These are phyloP conservation scores for Amylostereum chailletii DNA, from an alignment of 1,284 basidiomycete species.

Conservation along the genomic window DNA sequence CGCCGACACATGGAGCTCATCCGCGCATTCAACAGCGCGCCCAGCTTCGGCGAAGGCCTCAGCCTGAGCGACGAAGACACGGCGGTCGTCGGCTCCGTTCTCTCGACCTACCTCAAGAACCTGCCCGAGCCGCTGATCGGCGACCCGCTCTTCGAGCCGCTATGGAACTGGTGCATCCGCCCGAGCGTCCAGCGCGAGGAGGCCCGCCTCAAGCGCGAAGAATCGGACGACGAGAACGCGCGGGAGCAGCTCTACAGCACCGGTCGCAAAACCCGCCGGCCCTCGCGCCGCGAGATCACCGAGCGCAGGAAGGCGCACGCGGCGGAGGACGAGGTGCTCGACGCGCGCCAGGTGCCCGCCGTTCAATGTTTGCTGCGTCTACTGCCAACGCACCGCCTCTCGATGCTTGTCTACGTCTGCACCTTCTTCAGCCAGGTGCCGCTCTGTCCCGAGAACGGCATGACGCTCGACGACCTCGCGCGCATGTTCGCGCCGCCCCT, in stretches of 20 bases:
- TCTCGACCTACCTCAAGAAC: constrained; percentile 47
- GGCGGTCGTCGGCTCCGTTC: constrained; percentile 50
- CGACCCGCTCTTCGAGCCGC: constrained; percentile 30
- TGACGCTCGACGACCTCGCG: constrained; percentile 21
- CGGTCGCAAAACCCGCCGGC: constrained; percentile 8
- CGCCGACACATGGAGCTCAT: constrained; percentile 27
- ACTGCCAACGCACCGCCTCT: constrained; percentile 47
- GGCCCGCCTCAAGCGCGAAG: constrained; percentile 14
- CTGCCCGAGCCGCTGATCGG: constrained; percentile 46
- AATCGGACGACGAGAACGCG: constrained; percentile 14
- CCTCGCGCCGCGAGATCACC: constrained; percentile 6
- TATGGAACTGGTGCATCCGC: constrained; percentile 44
- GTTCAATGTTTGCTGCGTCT: constrained; percentile 53
- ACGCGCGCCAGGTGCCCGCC: constrained; percentile 28
- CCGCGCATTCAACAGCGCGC: constrained; percentile 25
- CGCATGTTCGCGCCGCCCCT: constrained; percentile 22
- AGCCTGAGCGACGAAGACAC: constrained; percentile 42
- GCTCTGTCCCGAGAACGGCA: constrained; percentile 24
- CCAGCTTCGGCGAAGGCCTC: constrained; percentile 10
- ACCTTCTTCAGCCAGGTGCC: constrained; percentile 42
- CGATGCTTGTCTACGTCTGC: constrained; percentile 52
- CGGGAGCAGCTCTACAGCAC: constrained; percentile 7
- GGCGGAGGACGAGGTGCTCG: constrained; percentile 15
- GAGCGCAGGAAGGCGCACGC: constrained; percentile 1
- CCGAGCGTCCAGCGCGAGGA: constrained; percentile 30